phyloP scores from a whole-genome alignment of 768 basidiomycete species.

The Russula ochroleuca region DNA sequence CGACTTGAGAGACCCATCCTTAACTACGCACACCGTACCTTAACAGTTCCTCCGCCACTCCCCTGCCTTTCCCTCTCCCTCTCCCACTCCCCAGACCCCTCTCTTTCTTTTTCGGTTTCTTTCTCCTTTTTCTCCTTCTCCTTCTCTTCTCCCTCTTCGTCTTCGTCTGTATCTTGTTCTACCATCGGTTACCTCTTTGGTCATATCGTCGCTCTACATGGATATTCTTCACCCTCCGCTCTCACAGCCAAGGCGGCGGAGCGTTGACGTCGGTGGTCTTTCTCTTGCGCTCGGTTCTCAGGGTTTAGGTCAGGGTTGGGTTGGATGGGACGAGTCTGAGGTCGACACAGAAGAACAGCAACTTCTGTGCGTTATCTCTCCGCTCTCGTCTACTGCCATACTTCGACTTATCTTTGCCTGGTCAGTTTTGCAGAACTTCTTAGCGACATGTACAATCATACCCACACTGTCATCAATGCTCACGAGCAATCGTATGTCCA shows the following conservation, averaged over 20 bases:
- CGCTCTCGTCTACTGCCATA: neutral
- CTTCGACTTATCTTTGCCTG: neutral
- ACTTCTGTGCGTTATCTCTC: constrained; percentile 43
- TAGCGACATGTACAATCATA: constrained; percentile 80
- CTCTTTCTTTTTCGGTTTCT: neutral
- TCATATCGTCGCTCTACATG: constrained; percentile 14
- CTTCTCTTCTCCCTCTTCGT: neutral
- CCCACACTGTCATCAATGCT: constrained; percentile 63
- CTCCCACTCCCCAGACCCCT: neutral
- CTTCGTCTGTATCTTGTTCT: neutral
- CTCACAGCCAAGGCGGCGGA: constrained; percentile 49
- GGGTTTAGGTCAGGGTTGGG: constrained; percentile 68
- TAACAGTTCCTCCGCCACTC: neutral
- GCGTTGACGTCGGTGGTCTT: constrained; percentile 88
- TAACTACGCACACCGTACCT: constrained; percentile 8
- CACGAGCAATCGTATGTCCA: constrained; percentile 41
- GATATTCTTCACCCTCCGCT: constrained; percentile 17
- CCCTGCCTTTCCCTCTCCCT: neutral
- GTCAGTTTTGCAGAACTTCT: constrained; percentile 73
- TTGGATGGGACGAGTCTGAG: constrained; percentile 43
- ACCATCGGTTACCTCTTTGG: neutral
- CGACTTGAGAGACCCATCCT: neutral
- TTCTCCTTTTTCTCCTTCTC: neutral
- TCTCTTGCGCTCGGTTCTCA: constrained; percentile 66
- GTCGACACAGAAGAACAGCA: constrained; percentile 42